Evolutionary conservation across 2,329 filamentous ascomycete genomes (phyloP), one percentile per base, ranked within the genome.

Genomic region (Talaromyces sp.): DNA sequence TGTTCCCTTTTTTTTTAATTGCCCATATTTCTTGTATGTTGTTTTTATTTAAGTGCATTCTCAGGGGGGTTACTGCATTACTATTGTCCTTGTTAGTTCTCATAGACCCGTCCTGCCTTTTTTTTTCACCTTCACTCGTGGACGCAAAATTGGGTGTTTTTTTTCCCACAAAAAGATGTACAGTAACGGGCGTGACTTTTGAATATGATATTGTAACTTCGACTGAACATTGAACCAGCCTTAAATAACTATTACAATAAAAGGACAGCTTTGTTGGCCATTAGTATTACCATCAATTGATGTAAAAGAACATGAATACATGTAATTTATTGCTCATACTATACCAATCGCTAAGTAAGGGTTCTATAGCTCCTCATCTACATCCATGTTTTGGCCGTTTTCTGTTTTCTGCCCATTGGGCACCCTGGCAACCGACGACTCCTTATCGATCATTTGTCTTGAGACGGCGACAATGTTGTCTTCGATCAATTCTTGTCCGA

Each of bases 381-480:
- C 82, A 14, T 91, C 89, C 88, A 91, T 91, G 60, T 65, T 68
- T 51, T 80, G 73, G 55, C 75, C 76, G 55, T 73, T 74, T 51
- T 87, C 81, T 41, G 80, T 71, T 14, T 75, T 75, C 68, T 68
- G 75, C 56, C 63, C 70, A 57, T 65, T 75, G 59, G 76, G 75
- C 73, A 62, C 89, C 83, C 77, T 88, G 21, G 93, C 91, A 77
- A 96, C 90, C 5, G 92, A 95, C 3, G 95, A 95, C 77, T 99
- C 95, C 81, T 98, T 98, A 81, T 98, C 95, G 71, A 99, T 98
- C 93, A 99, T 97, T 77, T 98, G 95, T 75, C 93, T 85, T 66
- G 92, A 96, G n/a, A 99, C 93, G 3, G 92, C 91, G 13, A 99
- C 95, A 66, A 99, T 99, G 78, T 99, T 99, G 84, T 99, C 95